Evolutionary conservation across 1,139 yeast genomes (phyloP).

Genomic region (Pneumocystis sp.): DNA sequence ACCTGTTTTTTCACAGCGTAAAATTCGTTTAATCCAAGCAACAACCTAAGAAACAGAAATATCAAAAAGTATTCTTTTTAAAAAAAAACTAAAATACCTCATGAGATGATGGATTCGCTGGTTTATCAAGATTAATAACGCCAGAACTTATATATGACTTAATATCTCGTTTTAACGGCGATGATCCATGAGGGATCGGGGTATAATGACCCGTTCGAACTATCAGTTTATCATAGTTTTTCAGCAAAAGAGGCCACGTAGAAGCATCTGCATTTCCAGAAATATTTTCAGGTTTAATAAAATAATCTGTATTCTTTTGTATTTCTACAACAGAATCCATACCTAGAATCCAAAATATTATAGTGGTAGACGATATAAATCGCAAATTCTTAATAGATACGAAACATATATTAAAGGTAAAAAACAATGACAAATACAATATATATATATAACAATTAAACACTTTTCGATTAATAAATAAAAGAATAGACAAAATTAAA

Average conservation of each 20-base stretch:
- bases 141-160: constrained; percentile 84
- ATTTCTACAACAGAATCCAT: not conserved
- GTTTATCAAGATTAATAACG: constrained; percentile 93
- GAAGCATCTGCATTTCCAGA: constrained; percentile 69
- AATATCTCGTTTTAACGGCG: constrained; percentile 88
- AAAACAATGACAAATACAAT: not conserved
- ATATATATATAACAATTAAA: not conserved
- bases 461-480: not conserved
- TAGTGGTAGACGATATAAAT: not conserved
- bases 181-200: constrained; percentile 46
- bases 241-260: constrained; percentile 87
- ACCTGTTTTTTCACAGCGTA: constrained; percentile 86
- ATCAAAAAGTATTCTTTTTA: not conserved
- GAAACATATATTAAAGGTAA: not conserved
- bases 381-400: not conserved
- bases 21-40: constrained; percentile 94
- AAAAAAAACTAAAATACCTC: constrained; percentile 3
- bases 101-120: constrained; percentile 81
- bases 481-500: not conserved
- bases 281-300: constrained; percentile 81
- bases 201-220: constrained; percentile 49
- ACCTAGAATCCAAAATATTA: not conserved
- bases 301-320: constrained; percentile 19
- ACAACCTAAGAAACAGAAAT: constrained; percentile 66
- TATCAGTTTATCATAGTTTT: constrained; percentile 81